Conservation (phyloP, 306 rosid species). For the Prunus mongolica region DNA sequence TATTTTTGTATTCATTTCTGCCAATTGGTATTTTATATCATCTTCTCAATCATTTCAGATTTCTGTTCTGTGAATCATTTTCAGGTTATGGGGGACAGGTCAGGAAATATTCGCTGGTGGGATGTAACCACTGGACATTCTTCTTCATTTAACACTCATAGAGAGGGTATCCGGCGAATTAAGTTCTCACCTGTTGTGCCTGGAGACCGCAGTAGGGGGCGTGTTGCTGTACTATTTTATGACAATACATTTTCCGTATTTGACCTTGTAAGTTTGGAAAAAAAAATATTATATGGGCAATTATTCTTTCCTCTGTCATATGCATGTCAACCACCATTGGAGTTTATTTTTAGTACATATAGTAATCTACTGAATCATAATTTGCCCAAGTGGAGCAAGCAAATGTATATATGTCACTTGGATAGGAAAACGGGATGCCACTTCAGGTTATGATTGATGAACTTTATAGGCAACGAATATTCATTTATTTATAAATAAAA, state of each 20-base stretch:
- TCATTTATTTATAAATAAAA: neutral
- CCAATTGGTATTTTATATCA: slow-evolving; percentile 11
- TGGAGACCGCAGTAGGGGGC: slow-evolving; percentile 91
- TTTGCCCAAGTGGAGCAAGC: neutral
- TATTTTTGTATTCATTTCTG: slow-evolving; percentile 8
- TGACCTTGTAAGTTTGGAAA: slow-evolving; percentile 72
- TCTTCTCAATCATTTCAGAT: neutral
- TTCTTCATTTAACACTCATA: slow-evolving; percentile 91
- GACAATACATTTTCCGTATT: slow-evolving; percentile 91
- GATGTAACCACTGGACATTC: slow-evolving; percentile 91
- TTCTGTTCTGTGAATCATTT: slow-evolving; percentile 31
- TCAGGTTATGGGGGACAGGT: slow-evolving; percentile 99
- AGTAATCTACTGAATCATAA: neutral
- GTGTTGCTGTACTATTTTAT: slow-evolving; percentile 86
- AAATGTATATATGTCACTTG: neutral
- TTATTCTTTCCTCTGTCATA: slow-evolving; percentile 3
- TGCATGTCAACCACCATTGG: neutral
- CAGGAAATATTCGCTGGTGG: slow-evolving; percentile 97
- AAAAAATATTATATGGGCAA: slow-evolving; percentile 3
- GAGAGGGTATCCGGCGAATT: slow-evolving; percentile 90
- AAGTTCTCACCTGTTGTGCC: slow-evolving; percentile 85
- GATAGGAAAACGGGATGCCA: neutral
- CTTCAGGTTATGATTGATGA: neutral
- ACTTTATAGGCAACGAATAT: neutral
- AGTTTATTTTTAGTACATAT: neutral